Base-by-base conservation (phyloP, 2,329 filamentous ascomycete species). In the Fusarium liriodendri region DNA sequence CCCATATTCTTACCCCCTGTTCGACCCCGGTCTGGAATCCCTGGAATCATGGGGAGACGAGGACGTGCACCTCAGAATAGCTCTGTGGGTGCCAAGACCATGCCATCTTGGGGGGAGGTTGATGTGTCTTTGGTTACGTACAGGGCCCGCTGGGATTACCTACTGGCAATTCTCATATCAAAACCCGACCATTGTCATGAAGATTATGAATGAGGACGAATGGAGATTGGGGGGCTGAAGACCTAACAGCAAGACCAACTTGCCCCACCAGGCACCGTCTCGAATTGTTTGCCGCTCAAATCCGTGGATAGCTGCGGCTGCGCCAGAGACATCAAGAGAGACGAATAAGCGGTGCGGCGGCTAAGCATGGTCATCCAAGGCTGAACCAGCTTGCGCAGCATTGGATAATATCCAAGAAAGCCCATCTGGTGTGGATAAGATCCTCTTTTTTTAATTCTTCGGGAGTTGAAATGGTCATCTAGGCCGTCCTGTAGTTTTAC, bases 101-200 rank as follows among this genome's bases (percentile, higher is more conserved):
- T 64, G 35, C 32, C 50, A 16, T 52, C 60, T 67, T 54, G 45
- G 62, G 50, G 40, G 40, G 35, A 27, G 16, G 25, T 42, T 42
- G 40, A 59, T 71, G 63, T 67, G 57, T 71, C 52, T 63, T 62
- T 14, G 37, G 66, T 70, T 70, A 62, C 67, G 67, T 70, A 70
- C 68, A 54, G 20, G 38, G 35, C 61, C 40, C 42, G 35, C 45
- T 47, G 25, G 14, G 40, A 33, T 60, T 55, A 47, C 29, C 11
- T 37, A 25, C 25, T 38, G 45, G 20, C 60, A 4, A 18, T 33
- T 54, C 14, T 32, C 18, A 38, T 20, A 29, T 25, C 32, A 18
- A 29, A 54, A 55, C 22, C 27, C 33, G 45, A 18, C 60, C 45
- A 32, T 52, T 54, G 47, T 54, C 45, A 63, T 62, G 38, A 22